A percentile compares a stretch with the other conserved stretches of the same genome.
These are phyloP conservation scores for Hysterangium stoloniferum DNA, from an alignment of 768 basidiomycete species.

Conservation along the genomic window DNA sequence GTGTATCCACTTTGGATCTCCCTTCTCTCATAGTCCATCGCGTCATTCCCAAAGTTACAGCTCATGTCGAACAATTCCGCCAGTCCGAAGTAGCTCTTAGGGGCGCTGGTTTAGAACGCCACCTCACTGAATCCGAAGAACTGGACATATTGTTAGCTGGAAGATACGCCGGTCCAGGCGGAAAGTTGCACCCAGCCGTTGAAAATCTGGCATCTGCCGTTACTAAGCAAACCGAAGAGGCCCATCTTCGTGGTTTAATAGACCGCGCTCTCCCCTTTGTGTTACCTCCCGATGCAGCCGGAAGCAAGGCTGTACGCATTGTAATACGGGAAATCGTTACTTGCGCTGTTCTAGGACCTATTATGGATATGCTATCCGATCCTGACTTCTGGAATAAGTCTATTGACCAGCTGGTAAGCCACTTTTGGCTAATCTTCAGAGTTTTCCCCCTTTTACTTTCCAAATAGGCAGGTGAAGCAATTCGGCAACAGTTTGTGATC, in stretches of 20 bases:
- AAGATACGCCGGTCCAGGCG: conserved; percentile 60
- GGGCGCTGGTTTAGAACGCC: conserved; percentile 73
- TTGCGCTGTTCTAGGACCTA: conserved; percentile 74
- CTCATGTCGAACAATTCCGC: conserved; percentile 84
- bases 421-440: too few species aligned
- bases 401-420: conserved; percentile 83
- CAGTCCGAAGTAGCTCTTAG: conserved; percentile 83
- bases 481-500: conserved; percentile 53
- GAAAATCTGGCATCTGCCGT: conserved; percentile 84
- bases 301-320: conserved; percentile 61
- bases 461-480: conserved; percentile 64
- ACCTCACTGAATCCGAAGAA: conserved; percentile 83
- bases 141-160: conserved; percentile 80
- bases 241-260: conserved; percentile 65
- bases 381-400: conserved; percentile 96
- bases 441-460: conserved; percentile 13
- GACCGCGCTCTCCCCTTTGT: conserved; percentile 65
- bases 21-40: conserved; percentile 72
- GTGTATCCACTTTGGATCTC: conserved; percentile 56
- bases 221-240: conserved; percentile 84
- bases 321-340: conserved; percentile 77
- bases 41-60: conserved; percentile 81
- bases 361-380: conserved; percentile 90
- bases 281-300: conserved; percentile 67
- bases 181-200: conserved; percentile 76